A percentile compares a stretch with the other conserved stretches of the same genome.
Evolutionary conservation across 495 filamentous ascomycete genomes (phyloP).

Genomic region (Oleoguttula mirabilis): DNA sequence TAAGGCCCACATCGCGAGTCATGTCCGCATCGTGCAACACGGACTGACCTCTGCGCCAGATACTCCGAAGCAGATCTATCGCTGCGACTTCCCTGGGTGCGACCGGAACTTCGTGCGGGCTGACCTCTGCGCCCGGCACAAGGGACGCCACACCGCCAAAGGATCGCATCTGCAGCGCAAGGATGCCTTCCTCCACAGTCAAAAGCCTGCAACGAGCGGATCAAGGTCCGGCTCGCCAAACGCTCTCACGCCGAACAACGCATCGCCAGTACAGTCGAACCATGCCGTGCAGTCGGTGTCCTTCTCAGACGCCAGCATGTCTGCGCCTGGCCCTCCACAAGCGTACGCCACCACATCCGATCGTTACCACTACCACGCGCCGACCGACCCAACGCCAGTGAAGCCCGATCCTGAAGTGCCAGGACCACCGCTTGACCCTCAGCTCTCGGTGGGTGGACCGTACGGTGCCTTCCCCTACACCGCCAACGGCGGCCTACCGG

Average conservation of each 20-base stretch:
- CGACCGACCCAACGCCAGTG: not conserved
- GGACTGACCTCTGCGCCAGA: conserved; percentile 33
- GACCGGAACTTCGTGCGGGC: conserved; percentile 84
- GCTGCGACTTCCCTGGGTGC: conserved; percentile 88
- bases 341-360: not conserved
- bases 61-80: conserved; percentile 85
- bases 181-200: conserved; percentile 54
- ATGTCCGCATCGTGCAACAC: not conserved
- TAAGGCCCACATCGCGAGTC: conserved; percentile 33
- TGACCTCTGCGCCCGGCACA: conserved; percentile 85
- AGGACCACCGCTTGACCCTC: conserved; percentile 5
- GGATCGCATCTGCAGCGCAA: conserved; percentile 90
- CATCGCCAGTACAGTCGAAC: conserved; percentile 2
- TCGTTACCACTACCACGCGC: not conserved
- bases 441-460: not conserved
- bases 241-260: not conserved
- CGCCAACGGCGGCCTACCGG: not conserved
- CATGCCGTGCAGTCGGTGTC: conserved; percentile 1
- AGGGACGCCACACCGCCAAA: conserved; percentile 89
- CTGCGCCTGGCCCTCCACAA: not conserved
- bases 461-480: conserved; percentile 5
- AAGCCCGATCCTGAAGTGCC: not conserved
- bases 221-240: not conserved
- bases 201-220: conserved; percentile 4
- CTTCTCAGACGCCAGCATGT: not conserved